Evolutionary conservation across 2,329 filamentous ascomycete genomes (phyloP), one percentile per base, ranked within the genome.

Genomic region (Scedosporium minutisporum): DNA sequence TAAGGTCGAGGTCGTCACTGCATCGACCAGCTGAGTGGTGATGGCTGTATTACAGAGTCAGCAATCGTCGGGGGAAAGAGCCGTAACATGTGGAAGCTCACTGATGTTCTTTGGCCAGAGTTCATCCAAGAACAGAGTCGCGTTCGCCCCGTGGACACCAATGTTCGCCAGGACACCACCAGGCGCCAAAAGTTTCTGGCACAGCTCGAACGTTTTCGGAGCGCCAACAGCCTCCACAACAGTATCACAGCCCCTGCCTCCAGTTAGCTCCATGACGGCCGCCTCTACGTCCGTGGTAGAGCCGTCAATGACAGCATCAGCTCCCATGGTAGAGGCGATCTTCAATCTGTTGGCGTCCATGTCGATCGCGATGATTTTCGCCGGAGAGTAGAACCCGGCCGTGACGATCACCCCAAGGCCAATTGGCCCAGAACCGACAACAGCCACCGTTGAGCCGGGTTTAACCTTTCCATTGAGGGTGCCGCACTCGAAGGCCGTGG

Each of bases 201-300:
- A 80, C 51, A 84, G 70, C 16, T 79, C 74, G 67, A 85, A 84
- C 0, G 80, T 84, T 0, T 74, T 74, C 0, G 80, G 80, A 7
- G 82, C 72, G 1, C 82, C 82, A 1, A 85, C 83, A 0, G 81
- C 82, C 68, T 85, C 83, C 59, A 85, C 82, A 1, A 86, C 82
- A 0, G 80, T 74, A 63, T 86, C 82, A 65, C 80, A 84, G 0
- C 82, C 82, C 61, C 77, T 74, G 1, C 76, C 78, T n/a, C 77
- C 76, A 0, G 81, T 83, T 60, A 82, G 65, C 0, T 69, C 70
- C 66, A 73, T 74, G 2, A 83, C 72, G 3, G 67, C 65, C 9
- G 75, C 71, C 4, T 74, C 70, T 0, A 74, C 71, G n/a, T 76
- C 71, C 0, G 68, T 67, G 4, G 72, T 64, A 2, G 66, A 67